Percentiles rank a stretch among this genome's conserved stretches.
phyloP scores from a whole-genome alignment of 176 grass and related monocot species.

The Secale cereale region DNA sequence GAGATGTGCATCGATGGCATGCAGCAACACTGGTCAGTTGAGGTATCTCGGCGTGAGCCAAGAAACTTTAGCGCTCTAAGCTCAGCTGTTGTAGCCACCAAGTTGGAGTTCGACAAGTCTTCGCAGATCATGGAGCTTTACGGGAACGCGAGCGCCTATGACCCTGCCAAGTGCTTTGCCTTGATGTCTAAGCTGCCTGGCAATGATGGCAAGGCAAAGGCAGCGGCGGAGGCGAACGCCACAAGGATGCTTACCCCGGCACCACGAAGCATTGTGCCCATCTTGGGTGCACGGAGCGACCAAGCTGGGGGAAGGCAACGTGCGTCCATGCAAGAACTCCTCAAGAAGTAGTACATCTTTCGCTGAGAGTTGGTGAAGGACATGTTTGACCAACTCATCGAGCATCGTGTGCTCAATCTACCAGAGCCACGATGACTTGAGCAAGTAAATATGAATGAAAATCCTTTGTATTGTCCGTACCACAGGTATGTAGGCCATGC shows the following conservation, averaged over 20 bases:
- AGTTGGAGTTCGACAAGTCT: neutral
- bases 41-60: too few species aligned
- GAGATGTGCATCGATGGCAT: too few species aligned
- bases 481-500: neutral
- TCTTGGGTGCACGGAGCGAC: fast-evolving
- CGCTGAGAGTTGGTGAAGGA: neutral
- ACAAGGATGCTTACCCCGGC: neutral
- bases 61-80: neutral
- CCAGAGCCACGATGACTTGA: neutral
- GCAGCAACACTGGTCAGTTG: too few species aligned
- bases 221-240: neutral
- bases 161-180: neutral
- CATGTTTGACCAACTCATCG: neutral
- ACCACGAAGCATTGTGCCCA: neutral
- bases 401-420: neutral
- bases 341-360: conserved; percentile 5
- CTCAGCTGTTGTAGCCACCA: neutral
- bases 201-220: neutral
- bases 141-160: neutral
- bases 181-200: neutral
- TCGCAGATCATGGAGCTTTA: neutral
- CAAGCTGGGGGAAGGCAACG: neutral
- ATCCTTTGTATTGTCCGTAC: neutral
- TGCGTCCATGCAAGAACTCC: neutral
- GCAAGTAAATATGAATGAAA: neutral